A percentile compares a stretch with the other conserved stretches of the same genome.
Conservation (phyloP, 768 basidiomycete species). For the Postia placenta region DNA sequence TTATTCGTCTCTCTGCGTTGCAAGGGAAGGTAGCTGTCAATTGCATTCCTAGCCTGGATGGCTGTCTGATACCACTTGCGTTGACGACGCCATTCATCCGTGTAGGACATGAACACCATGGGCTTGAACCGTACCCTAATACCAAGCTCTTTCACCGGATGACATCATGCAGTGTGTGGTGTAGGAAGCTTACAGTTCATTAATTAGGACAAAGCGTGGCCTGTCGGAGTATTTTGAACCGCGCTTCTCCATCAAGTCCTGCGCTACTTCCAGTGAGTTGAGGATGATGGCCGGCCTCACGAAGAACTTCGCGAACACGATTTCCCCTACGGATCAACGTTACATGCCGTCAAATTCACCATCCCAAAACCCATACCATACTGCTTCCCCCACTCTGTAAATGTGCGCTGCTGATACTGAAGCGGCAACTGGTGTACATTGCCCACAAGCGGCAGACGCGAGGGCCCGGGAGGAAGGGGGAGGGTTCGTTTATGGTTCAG, state of each 20-base stretch:
- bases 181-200: slow-evolving; percentile 17
- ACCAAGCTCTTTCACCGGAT: slow-evolving; percentile 23
- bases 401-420: slow-evolving; percentile 18
- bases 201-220: slow-evolving; percentile 10
- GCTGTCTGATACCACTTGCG: slow-evolving; percentile 22
- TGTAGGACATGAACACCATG: slow-evolving; percentile 18
- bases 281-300: slow-evolving; percentile 14
- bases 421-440: slow-evolving; percentile 24
- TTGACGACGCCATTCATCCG: slow-evolving; percentile 23
- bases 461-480: slow-evolving; percentile 24
- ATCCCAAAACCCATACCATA: slow-evolving; percentile 18
- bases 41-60: slow-evolving; percentile 7
- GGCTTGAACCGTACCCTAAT: slow-evolving; percentile 12
- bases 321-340: slow-evolving; percentile 9
- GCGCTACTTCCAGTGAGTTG: slow-evolving; percentile 15
- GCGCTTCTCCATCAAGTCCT: slow-evolving; percentile 21
- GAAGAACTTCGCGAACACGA: slow-evolving; percentile 8
- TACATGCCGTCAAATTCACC: background rate
- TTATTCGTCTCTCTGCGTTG: slow-evolving; percentile 22
- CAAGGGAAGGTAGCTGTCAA: slow-evolving; percentile 14
- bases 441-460: slow-evolving; percentile 23
- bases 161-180: slow-evolving; percentile 19
- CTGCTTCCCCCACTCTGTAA: slow-evolving; percentile 21
- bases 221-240: slow-evolving; percentile 21
- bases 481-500: background rate